Conservation (phyloP, 495 filamentous ascomycete species). For the Aspergillus kassunensis region DNA sequence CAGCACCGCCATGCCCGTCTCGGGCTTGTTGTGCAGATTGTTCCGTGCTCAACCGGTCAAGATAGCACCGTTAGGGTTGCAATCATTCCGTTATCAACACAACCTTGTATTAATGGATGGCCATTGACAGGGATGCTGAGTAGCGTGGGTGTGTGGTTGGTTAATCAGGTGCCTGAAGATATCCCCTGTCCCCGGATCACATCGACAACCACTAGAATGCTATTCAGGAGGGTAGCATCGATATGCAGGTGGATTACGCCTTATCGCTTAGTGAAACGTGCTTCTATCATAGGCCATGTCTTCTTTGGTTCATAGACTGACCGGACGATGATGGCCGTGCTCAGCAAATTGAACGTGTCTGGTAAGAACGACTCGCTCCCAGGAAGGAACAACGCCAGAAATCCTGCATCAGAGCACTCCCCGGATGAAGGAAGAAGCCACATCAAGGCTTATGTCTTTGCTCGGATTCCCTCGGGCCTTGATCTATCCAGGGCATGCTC, state of each 20-base stretch:
- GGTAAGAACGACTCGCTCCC: too few species aligned
- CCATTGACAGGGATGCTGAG: not conserved
- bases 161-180: not conserved
- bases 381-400: too few species aligned
- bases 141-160: not conserved
- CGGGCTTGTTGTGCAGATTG: not conserved
- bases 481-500: not conserved
- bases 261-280: too few species aligned
- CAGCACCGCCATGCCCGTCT: not conserved
- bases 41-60: not conserved
- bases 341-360: too few species aligned
- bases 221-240: not conserved
- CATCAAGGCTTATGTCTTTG: slow-evolving; percentile 7
- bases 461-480: not conserved
- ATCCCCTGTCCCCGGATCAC: not conserved
- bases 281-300: not conserved
- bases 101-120: not conserved
- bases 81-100: not conserved
- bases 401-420: too few species aligned
- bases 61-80: not conserved
- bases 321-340: too few species aligned
- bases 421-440: not conserved
- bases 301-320: too few species aligned
- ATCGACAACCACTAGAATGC: not conserved
- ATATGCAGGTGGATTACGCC: too few species aligned